Evolutionary conservation across 176 grass and related monocot genomes (phyloP).

Genomic region (Oryza coarctata): DNA sequence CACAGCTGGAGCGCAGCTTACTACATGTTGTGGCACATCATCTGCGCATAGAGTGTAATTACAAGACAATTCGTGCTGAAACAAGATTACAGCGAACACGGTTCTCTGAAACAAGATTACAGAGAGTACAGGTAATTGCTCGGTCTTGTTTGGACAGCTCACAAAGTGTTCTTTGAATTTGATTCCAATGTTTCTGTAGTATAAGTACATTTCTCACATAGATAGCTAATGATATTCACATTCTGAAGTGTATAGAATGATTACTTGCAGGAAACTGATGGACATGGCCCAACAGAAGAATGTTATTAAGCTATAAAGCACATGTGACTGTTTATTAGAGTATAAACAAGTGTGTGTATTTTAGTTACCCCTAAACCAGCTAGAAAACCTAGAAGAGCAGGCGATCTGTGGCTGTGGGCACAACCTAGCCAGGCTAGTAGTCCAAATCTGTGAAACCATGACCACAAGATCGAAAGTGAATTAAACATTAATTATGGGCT

Average conservation of each 20-base stretch:
- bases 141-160: neutral
- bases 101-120: neutral
- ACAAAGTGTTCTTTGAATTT: too few relatives aligned
- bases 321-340: neutral
- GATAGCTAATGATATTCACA: neutral
- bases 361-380: neutral
- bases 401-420: neutral
- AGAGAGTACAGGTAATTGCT: neutral
- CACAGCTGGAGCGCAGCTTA: neutral
- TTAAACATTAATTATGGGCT: neutral
- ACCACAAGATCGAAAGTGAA: slow-evolving; percentile 3
- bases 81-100: neutral
- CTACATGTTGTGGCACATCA: neutral
- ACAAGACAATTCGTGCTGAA: neutral
- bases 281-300: neutral
- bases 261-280: neutral
- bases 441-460: neutral
- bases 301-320: neutral
- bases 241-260: neutral
- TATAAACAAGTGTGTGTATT: neutral
- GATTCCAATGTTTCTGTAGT: neutral
- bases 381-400: neutral
- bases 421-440: neutral
- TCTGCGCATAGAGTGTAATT: neutral
- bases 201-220: neutral